These are phyloP conservation scores for Dentipellis fragilis DNA, from an alignment of 768 basidiomycete genomes.

Conservation along the genomic window DNA sequence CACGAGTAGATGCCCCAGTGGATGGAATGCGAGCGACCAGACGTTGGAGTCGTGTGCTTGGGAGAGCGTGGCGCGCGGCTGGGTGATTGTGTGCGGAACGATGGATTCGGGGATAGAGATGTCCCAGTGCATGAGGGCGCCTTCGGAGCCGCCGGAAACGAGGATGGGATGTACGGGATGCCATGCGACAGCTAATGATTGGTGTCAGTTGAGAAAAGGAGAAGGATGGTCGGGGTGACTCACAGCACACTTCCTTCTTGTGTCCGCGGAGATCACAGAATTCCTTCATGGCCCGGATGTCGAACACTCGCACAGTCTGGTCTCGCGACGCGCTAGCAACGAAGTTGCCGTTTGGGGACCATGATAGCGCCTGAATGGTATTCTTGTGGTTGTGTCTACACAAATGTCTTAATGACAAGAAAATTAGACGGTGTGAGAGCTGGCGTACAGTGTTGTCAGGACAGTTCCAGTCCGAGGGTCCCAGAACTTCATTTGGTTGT, in stretches of 20 bases:
- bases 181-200: slow-evolving; percentile 79
- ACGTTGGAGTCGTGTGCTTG: slow-evolving; percentile 98
- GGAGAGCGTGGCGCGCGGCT: slow-evolving; percentile 77
- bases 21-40: slow-evolving; percentile 93
- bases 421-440: neutral
- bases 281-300: slow-evolving; percentile 97
- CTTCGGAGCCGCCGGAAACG: slow-evolving; percentile 91
- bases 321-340: slow-evolving; percentile 94
- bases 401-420: neutral
- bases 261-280: slow-evolving; percentile 87
- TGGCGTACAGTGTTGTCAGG: slow-evolving; percentile 76
- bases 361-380: slow-evolving; percentile 84
- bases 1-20: slow-evolving; percentile 89
- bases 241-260: slow-evolving; percentile 97
- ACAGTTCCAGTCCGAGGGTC: slow-evolving; percentile 90
- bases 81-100: slow-evolving; percentile 21
- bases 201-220: neutral
- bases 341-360: slow-evolving; percentile 92
- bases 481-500: slow-evolving; percentile 99
- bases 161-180: slow-evolving; percentile 91
- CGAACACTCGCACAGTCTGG: slow-evolving; percentile 90
- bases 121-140: slow-evolving; percentile 91
- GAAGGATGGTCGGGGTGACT: slow-evolving; percentile 20
- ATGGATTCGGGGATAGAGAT: slow-evolving; percentile 49
- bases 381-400: slow-evolving; percentile 92